Evolutionary conservation across 306 rosid genomes (phyloP).

Genomic region (Hippophae tibetana): DNA sequence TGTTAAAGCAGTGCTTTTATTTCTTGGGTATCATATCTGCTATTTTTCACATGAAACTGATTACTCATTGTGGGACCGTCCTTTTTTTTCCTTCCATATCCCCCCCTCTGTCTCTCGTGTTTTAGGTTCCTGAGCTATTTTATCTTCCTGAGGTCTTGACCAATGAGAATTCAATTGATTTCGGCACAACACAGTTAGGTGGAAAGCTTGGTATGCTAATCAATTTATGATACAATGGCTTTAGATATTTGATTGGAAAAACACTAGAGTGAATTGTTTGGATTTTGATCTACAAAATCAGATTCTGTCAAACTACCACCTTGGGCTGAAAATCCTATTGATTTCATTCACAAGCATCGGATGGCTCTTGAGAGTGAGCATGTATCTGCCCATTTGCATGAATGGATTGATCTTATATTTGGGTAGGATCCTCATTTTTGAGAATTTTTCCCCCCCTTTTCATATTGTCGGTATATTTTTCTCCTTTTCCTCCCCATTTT

Average conservation of each 20-base stretch:
- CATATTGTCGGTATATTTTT: neutral
- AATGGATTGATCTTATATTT: constrained; percentile 95
- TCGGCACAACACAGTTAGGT: constrained; percentile 91
- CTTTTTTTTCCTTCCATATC: constrained; percentile 7
- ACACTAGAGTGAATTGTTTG: constrained; percentile 21
- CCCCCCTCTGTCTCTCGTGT: constrained; percentile 3
- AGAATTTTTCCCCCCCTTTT: neutral
- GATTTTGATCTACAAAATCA: constrained; percentile 27
- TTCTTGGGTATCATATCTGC: neutral
- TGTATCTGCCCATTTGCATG: constrained; percentile 87
- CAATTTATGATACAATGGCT: constrained; percentile 20
- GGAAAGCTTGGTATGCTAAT: constrained; percentile 69
- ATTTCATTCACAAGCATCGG: constrained; percentile 91
- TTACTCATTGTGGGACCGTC: constrained; percentile 11
- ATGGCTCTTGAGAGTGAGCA: constrained; percentile 96
- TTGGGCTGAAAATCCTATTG: constrained; percentile 89
- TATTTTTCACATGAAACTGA: constrained; percentile 1
- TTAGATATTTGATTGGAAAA: constrained; percentile 6
- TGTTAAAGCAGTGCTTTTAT: constrained; percentile 8
- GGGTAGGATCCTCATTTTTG: constrained; percentile 47
- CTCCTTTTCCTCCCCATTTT: too few relatives aligned
- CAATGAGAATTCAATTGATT: constrained; percentile 86
- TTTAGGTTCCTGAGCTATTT: constrained; percentile 92
- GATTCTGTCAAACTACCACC: constrained; percentile 82
- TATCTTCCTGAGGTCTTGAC: constrained; percentile 92